phyloP scores from a whole-genome alignment of 768 basidiomycete species.

The Leucosporidium creatinivorum region DNA sequence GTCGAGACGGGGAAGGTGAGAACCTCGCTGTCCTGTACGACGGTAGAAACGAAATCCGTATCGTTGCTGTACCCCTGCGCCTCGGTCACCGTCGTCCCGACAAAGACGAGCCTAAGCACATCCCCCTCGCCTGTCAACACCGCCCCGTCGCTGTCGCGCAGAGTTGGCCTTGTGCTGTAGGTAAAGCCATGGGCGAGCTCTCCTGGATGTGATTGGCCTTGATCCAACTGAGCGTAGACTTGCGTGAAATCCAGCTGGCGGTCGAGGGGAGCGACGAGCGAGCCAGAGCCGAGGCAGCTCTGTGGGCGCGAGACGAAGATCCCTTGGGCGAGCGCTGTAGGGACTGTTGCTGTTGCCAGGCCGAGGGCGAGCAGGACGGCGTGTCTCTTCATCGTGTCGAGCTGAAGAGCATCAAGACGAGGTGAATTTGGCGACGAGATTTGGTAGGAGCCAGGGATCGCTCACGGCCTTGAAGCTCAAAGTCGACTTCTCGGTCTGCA shows the following conservation, averaged over 20 bases:
- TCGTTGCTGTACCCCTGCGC: conserved; percentile 26
- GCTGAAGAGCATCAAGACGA: too few species aligned
- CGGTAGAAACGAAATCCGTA: conserved; percentile 23
- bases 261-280: neutral
- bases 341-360: neutral
- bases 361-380: neutral
- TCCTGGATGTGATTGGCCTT: conserved; percentile 7
- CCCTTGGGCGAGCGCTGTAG: neutral
- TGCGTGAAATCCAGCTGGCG: conserved; percentile 15
- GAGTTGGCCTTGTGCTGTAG: neutral
- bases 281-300: conserved; percentile 10
- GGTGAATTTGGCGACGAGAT: too few species aligned
- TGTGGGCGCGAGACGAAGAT: neutral
- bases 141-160: conserved; percentile 14
- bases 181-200: conserved; percentile 13
- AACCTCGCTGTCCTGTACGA: conserved; percentile 50
- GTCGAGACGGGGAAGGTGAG: conserved; percentile 68
- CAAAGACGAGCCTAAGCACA: conserved; percentile 20
- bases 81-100: conserved; percentile 8
- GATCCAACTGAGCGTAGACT: conserved; percentile 28
- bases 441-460: too few species aligned
- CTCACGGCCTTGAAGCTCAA: too few species aligned
- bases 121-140: conserved; percentile 18
- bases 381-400: too few species aligned
- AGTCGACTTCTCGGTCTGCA: too few species aligned